Evolutionary conservation across 2,329 filamentous ascomycete species (phyloP).

Genomic region (Botrytis aclada): DNA sequence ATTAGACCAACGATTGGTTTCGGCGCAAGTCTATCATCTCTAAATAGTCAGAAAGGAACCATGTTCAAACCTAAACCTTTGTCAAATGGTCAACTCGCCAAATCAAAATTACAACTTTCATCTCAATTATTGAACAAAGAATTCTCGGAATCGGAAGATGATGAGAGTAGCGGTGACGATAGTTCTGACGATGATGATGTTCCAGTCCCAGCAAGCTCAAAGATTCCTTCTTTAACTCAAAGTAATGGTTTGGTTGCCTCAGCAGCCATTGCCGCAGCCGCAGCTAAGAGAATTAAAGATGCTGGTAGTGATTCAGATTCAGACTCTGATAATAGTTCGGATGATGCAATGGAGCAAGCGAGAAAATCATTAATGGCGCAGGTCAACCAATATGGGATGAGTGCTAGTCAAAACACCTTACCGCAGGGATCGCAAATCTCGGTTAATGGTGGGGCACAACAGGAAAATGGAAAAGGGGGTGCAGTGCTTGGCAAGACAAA

Average conservation of each 20-base stretch:
- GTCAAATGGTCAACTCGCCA: conserved; percentile 14
- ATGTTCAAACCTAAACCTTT: conserved; percentile 15
- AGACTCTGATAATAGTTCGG: conserved; percentile 6
- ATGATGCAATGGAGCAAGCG: background rate
- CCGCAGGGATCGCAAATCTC: background rate
- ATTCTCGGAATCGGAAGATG: conserved; percentile 26
- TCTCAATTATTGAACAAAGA: conserved; percentile 19
- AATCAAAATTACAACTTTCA: conserved; percentile 14
- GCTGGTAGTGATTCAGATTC: conserved; percentile 19
- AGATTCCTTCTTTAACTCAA: background rate
- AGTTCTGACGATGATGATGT: conserved; percentile 10
- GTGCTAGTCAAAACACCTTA: background rate
- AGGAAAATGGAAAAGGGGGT: background rate
- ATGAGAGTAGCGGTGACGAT: conserved; percentile 23
- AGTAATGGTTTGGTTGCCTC: background rate
- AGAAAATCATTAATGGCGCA: conserved; percentile 13
- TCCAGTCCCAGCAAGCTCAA: conserved; percentile 1
- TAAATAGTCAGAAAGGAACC: conserved; percentile 22
- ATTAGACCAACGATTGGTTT: conserved; percentile 27
- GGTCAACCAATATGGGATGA: background rate
- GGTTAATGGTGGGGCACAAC: conserved; percentile 1
- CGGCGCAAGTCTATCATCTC: conserved; percentile 28
- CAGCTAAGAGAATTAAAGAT: background rate
- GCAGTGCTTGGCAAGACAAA: background rate
- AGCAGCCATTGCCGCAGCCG: background rate